Conservation (phyloP, 1,284 basidiomycete species). For the Paramarasmius palmivorus region DNA sequence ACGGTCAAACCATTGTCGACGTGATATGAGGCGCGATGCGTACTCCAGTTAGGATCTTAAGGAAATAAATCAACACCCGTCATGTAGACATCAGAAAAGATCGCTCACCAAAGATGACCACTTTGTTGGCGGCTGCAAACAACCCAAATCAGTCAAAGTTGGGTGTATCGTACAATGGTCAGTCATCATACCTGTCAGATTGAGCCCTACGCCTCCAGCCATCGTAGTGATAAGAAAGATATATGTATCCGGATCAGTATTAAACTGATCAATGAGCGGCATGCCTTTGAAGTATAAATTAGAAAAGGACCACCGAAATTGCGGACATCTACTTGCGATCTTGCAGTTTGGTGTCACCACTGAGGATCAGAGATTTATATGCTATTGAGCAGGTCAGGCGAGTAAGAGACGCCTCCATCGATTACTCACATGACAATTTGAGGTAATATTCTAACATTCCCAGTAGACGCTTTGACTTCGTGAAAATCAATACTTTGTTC, state of each 20-base stretch:
- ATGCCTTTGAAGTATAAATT: conserved; percentile 54
- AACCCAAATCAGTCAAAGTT: conserved; percentile 3
- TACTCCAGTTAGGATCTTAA: conserved; percentile 87
- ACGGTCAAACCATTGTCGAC: conserved; percentile 3
- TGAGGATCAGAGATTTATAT: conserved; percentile 69
- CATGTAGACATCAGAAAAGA: background rate
- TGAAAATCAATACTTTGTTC: conserved; percentile 86
- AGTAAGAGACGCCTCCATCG: background rate
- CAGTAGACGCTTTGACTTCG: conserved; percentile 81
- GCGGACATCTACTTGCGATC: conserved; percentile 50
- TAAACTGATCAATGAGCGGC: conserved; percentile 80
- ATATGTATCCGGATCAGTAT: conserved; percentile 71
- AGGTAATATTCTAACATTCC: conserved; percentile 79
- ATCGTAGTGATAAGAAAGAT: conserved; percentile 81
- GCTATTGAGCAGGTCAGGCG: conserved; percentile 32
- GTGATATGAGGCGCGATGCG: conserved; percentile 25
- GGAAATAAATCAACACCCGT: conserved; percentile 6
- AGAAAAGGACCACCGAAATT: background rate
- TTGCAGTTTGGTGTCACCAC: conserved; percentile 66
- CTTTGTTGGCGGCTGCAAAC: conserved; percentile 79
- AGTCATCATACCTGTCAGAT: conserved; percentile 50
- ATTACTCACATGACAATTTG: conserved; percentile 44
- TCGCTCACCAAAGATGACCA: conserved; percentile 77
- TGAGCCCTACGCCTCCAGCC: conserved; percentile 76
- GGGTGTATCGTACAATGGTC: background rate